A percentile compares a stretch with the other conserved stretches of the same genome.
Conservation (phyloP, 2,329 filamentous ascomycete genomes). For the Tolypocladium cylindrosporum region DNA sequence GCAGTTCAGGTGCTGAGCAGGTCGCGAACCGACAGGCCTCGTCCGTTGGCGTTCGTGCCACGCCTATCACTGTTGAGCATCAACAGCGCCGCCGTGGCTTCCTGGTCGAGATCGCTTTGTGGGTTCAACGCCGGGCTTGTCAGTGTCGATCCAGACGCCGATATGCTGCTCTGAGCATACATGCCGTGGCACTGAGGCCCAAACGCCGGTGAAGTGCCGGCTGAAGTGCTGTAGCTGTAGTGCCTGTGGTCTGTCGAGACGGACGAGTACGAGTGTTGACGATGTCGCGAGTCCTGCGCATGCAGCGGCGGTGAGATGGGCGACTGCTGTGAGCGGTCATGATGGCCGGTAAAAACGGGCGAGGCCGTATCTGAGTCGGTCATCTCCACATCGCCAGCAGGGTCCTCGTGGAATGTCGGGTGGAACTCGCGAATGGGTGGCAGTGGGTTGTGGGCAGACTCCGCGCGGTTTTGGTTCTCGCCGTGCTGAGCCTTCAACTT, state of each 20-base stretch:
- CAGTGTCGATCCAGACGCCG: slow-evolving; percentile 39
- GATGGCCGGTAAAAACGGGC: slow-evolving; percentile 29
- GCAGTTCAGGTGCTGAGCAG: slow-evolving; percentile 37
- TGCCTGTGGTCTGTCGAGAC: slow-evolving; percentile 40
- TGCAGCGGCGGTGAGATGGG: slow-evolving; percentile 42
- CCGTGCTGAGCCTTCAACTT: slow-evolving; percentile 60
- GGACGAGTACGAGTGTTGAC: slow-evolving; percentile 45
- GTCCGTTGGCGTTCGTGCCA: slow-evolving; percentile 25
- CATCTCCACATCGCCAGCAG: slow-evolving; percentile 50
- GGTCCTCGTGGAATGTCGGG: slow-evolving; percentile 28
- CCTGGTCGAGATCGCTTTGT: slow-evolving; percentile 54
- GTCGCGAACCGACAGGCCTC: slow-evolving; percentile 45
- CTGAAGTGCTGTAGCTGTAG: slow-evolving; percentile 38
- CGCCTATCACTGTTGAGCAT: slow-evolving; percentile 80
- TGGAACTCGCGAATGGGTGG: slow-evolving; percentile 29
- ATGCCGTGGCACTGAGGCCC: slow-evolving; percentile 32
- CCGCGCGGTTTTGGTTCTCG: slow-evolving; percentile 16
- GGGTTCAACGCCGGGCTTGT: slow-evolving; percentile 49
- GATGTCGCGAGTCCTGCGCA: slow-evolving; percentile 30
- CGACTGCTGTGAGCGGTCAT: slow-evolving; percentile 27
- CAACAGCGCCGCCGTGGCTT: slow-evolving; percentile 75
- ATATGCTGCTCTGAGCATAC: slow-evolving; percentile 30
- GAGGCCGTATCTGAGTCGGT: slow-evolving; percentile 40
- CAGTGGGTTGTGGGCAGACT: slow-evolving; percentile 18
- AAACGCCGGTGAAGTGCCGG: slow-evolving; percentile 46